Percentiles rank a stretch among this genome's conserved stretches.
These are phyloP conservation scores for Pyrus hybrid DNA, from an alignment of 331 rosid genomes.

Conservation along the genomic window DNA sequence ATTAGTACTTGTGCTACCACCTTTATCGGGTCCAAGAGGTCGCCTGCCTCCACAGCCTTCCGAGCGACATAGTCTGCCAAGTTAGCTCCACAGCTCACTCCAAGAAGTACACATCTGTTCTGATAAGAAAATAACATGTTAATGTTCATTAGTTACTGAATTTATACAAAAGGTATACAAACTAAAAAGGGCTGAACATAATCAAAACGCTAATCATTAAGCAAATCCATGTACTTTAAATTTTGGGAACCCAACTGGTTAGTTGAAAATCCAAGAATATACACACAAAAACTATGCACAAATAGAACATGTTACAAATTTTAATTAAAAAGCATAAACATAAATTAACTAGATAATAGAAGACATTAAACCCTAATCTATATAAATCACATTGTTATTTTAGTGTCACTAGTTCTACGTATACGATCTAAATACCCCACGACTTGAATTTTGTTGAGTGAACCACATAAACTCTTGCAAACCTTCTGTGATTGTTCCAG, in stretches of 20 bases:
- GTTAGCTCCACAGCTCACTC: conserved; percentile 94
- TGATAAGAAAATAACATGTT: conserved; percentile 1
- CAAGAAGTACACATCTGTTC: conserved; percentile 88
- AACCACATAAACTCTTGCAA: not conserved
- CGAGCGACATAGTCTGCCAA: conserved; percentile 71
- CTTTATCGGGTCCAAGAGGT: conserved; percentile 77
- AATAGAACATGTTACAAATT: not conserved
- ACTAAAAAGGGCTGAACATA: not conserved
- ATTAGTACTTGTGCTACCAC: conserved; percentile 84
- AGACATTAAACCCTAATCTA: not conserved
- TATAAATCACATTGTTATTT: not conserved
- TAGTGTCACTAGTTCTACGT: not conserved
- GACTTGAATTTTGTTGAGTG: not conserved
- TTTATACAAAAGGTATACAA: not conserved
- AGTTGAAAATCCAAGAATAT: not conserved
- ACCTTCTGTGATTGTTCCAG: not conserved
- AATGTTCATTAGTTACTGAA: not conserved
- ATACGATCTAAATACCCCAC: not conserved
- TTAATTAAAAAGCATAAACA: too few species aligned
- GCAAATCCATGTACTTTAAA: not conserved
- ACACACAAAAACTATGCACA: not conserved
- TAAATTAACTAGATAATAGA: too few species aligned
- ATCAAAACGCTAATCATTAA: not conserved
- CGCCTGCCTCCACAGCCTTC: conserved; percentile 70
- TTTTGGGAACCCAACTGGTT: not conserved